Evolutionary conservation across 2,329 filamentous ascomycete species (phyloP).

Genomic region (Fusarium sp.): DNA sequence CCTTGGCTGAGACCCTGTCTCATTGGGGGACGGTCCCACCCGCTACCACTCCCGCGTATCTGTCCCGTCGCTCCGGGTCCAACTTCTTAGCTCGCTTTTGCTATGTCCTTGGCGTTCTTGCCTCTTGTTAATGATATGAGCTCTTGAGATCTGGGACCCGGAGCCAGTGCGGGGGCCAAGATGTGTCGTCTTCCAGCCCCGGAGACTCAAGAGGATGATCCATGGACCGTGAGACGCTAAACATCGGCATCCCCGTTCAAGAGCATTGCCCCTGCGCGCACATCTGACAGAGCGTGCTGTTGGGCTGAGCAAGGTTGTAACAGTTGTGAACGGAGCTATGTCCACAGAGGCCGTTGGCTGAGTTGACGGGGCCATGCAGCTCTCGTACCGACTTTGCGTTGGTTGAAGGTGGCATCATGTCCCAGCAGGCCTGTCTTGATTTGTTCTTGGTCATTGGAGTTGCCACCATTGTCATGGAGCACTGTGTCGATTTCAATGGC

Average conservation of each 20-base stretch:
- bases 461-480: neutral
- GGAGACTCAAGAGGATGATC: neutral
- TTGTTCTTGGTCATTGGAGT: constrained; percentile 13
- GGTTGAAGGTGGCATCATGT: constrained; percentile 6
- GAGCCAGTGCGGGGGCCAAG: neutral
- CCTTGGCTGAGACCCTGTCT: constrained; percentile 27
- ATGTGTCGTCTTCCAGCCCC: neutral
- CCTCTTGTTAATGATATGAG: neutral
- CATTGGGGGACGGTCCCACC: constrained; percentile 19
- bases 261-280: constrained; percentile 41
- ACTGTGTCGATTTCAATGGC: neutral
- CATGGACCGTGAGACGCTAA: neutral
- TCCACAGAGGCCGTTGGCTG: constrained; percentile 40
- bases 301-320: constrained; percentile 31
- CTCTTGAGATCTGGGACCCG: neutral
- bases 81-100: constrained; percentile 5
- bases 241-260: constrained; percentile 7
- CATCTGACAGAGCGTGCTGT: constrained; percentile 40
- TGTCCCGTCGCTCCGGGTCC: constrained; percentile 12
- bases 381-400: constrained; percentile 2
- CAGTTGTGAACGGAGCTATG: constrained; percentile 42
- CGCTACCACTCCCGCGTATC: constrained; percentile 22
- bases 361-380: constrained; percentile 29
- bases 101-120: neutral
- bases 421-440: neutral